These are phyloP conservation scores for Dactylonectria macrodidyma DNA, from an alignment of 2,329 filamentous ascomycete genomes.

Conservation along the genomic window DNA sequence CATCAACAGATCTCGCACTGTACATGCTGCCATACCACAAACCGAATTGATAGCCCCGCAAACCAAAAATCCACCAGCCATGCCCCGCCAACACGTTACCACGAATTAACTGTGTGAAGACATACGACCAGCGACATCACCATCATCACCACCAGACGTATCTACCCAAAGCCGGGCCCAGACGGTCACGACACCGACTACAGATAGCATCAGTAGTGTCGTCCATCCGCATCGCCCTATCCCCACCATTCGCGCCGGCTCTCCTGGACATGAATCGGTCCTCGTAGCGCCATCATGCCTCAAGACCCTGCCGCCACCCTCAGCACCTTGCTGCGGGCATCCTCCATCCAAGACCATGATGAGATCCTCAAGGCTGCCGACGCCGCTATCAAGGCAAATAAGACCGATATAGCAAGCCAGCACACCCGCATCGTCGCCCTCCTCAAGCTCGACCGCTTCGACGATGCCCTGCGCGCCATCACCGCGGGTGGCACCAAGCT, in stretches of 20 bases:
- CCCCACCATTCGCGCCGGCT: constrained; percentile 15
- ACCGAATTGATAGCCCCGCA: constrained; percentile 47
- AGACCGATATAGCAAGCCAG: constrained; percentile 71
- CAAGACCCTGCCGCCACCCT: constrained; percentile 66
- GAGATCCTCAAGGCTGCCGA: constrained; percentile 78
- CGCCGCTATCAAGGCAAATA: constrained; percentile 73
- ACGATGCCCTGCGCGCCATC: constrained; percentile 80
- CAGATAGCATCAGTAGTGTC: background rate
- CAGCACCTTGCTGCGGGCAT: constrained; percentile 67
- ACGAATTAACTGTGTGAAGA: constrained; percentile 22
- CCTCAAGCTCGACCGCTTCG: constrained; percentile 86
- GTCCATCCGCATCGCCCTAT: background rate
- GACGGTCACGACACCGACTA: constrained; percentile 14
- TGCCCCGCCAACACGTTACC: constrained; percentile 46
- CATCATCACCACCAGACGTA: constrained; percentile 16
- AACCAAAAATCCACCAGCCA: constrained; percentile 45
- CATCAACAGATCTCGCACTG: constrained; percentile 17
- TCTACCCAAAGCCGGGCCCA: constrained; percentile 19
- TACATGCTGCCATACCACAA: constrained; percentile 38
- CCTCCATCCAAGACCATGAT: constrained; percentile 78
- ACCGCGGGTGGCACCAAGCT: constrained; percentile 74
- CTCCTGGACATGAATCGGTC: constrained; percentile 45
- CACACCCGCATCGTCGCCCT: constrained; percentile 82
- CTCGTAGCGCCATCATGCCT: constrained; percentile 52
- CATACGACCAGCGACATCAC: constrained; percentile 41